phyloP scores from a whole-genome alignment of 441 rosid genomes.

The Theobroma grandiflorum region DNA sequence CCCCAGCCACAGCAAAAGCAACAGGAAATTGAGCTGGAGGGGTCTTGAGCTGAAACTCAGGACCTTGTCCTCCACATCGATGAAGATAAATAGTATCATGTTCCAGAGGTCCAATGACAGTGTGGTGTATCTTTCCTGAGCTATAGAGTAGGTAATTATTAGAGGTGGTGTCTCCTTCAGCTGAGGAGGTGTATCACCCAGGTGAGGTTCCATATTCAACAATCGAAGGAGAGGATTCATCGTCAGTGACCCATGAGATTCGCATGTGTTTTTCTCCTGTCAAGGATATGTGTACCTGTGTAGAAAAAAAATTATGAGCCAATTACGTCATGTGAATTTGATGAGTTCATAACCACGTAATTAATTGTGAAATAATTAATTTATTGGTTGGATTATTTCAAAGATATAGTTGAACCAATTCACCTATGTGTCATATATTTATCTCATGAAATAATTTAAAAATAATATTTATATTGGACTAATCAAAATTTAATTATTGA shows the following conservation, averaged over 20 bases:
- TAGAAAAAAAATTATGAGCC: no score
- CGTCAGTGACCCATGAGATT: slow-evolving; percentile 76
- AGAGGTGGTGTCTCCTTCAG: slow-evolving; percentile 82
- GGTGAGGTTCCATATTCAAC: slow-evolving; percentile 82
- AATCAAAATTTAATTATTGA: no score
- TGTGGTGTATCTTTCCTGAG: slow-evolving; percentile 93
- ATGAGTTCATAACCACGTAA: no score
- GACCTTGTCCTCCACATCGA: slow-evolving; percentile 82
- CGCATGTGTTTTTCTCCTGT: slow-evolving; percentile 88
- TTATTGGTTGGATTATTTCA: no score
- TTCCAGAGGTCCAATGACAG: slow-evolving; percentile 84
- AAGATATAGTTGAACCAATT: no score
- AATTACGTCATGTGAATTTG: no score
- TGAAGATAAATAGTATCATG: slow-evolving; percentile 67
- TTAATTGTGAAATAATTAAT: no score
- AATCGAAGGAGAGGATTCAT: slow-evolving; percentile 64
- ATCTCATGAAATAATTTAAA: no score
- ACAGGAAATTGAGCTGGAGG: slow-evolving; percentile 81
- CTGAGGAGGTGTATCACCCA: slow-evolving; percentile 55
- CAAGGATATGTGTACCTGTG: slow-evolving; percentile 88
- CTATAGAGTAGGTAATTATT: slow-evolving; percentile 75
- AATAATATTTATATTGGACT: no score
- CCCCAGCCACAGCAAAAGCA: slow-evolving; percentile 90
- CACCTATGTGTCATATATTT: no score
- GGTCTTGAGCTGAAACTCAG: slow-evolving; percentile 86